Evolutionary conservation across 805 yeast species (phyloP).

Genomic region (Kluyveromyces dobzhanskii): DNA sequence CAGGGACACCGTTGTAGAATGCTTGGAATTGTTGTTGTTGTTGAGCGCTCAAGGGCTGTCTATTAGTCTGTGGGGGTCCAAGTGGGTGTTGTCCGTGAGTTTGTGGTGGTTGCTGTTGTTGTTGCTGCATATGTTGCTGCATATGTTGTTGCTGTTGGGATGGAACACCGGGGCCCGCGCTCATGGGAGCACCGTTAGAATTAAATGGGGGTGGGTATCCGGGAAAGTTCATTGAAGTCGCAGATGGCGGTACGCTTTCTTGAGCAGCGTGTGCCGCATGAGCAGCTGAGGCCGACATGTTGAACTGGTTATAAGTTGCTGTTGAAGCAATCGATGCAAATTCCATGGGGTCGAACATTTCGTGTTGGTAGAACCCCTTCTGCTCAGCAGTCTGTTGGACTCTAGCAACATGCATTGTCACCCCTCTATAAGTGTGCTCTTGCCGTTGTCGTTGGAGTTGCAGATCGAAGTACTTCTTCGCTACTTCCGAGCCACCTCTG

Average conservation of each 20-base stretch:
- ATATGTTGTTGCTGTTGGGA: constrained; percentile 15
- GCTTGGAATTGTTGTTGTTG: constrained; percentile 8
- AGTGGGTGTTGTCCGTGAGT: constrained; percentile 13
- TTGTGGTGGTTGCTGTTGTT: constrained; percentile 19
- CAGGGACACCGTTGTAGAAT: constrained; percentile 34
- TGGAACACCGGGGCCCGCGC: constrained; percentile 22
- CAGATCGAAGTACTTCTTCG: constrained; percentile 63
- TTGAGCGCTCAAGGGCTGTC: constrained; percentile 6
- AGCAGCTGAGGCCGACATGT: constrained; percentile 2
- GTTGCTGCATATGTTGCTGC: constrained; percentile 7
- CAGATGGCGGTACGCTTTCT: not conserved
- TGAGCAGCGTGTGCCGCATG: constrained; percentile 8
- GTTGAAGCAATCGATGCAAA: constrained; percentile 9
- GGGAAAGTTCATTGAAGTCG: not conserved
- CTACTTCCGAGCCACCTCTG: constrained; percentile 52
- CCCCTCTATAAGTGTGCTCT: constrained; percentile 42
- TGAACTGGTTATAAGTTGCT: constrained; percentile 3
- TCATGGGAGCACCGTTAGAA: not conserved
- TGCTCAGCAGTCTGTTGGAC: constrained; percentile 36
- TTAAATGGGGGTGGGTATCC: not conserved
- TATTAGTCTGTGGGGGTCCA: no score
- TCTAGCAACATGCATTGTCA: constrained; percentile 37
- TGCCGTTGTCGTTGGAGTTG: constrained; percentile 52
- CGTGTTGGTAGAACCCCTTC: constrained; percentile 30
- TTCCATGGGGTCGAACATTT: constrained; percentile 22